Base-by-base conservation (phyloP, 2,329 filamentous ascomycete species). In the Sarocladium oryzae region DNA sequence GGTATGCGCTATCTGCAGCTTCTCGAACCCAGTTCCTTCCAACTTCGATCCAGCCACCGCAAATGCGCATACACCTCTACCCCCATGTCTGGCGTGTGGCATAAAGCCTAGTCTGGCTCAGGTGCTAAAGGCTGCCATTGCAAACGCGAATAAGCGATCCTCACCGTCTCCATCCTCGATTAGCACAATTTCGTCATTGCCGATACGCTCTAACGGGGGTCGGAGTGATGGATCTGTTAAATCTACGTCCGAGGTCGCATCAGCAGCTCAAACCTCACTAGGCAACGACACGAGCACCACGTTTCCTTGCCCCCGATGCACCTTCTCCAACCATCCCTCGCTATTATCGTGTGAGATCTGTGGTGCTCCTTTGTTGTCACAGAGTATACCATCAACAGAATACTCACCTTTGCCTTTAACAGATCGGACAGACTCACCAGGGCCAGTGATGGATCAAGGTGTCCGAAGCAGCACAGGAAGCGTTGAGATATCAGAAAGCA, bases 1-100 rank as follows among this genome's bases (percentile, higher is more conserved):
- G 92, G 85, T 97, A 18, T 97, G 92, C 70, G 86, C 88, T 2
- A 97, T 97, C 61, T 97, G 92, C 74, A 92, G 88, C 58, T 95
- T 95, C 63, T 92, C 91, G 9, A 97, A 97, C 61, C 86, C 89
- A 0, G 84, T 96, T 1, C 91, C 93, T 1, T 88, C 88, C 33
- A 96, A 96, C 66, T 97, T 97, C 65, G 92, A 97, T 61, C 88
- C 90, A 0, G 78, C 84, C 1, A 84, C 86, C 2, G 89, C 89
- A 8, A 93, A 82, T 55, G 81, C 84, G 18, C 82, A 89, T 56
- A 95, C 88, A 4, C 85, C 85, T 8, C 71, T 96, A 20, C 87
- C 91, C 3, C 89, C 92, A 58, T 99, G 93, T 64, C 74, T 96
- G 51, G 87, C 90, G 4, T 99, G 93, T 64, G 93, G 93, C 0